Percentiles rank a stretch among this genome's conserved stretches.
Evolutionary conservation across 2,329 filamentous ascomycete genomes (phyloP).

Genomic region (Xylaria digitata): DNA sequence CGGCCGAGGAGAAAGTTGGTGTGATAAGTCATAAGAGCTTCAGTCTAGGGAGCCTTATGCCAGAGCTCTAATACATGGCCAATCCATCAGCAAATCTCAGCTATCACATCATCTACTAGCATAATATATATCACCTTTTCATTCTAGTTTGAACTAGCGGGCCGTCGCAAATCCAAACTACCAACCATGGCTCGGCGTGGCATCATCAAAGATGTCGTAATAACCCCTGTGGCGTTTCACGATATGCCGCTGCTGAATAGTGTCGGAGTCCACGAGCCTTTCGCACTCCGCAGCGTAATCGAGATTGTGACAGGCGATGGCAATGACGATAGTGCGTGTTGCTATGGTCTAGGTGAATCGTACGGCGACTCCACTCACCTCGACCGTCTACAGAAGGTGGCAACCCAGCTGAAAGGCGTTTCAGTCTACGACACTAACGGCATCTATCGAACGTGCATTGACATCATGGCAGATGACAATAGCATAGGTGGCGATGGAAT

Average conservation of each 20-base stretch:
- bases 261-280: conserved; percentile 58
- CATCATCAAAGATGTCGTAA: conserved; percentile 53
- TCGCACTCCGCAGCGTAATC: conserved; percentile 56
- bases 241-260: conserved; percentile 59
- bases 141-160: neutral
- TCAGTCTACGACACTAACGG: conserved; percentile 48
- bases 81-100: no score
- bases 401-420: conserved; percentile 47
- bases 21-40: neutral
- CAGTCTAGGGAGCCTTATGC: neutral
- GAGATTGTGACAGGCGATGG: conserved; percentile 51
- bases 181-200: conserved; percentile 8
- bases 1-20: neutral
- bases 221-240: conserved; percentile 58
- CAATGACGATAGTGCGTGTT: conserved; percentile 7
- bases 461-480: conserved; percentile 38
- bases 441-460: conserved; percentile 44
- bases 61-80: neutral
- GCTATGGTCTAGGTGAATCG: conserved; percentile 55
- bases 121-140: neutral
- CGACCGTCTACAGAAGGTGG: conserved; percentile 50
- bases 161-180: neutral
- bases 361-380: conserved; percentile 56
- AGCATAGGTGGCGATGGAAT: conserved; percentile 48
- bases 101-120: neutral